Base-by-base conservation (phyloP, 2,329 filamentous ascomycete species). In the Fusarium poae region DNA sequence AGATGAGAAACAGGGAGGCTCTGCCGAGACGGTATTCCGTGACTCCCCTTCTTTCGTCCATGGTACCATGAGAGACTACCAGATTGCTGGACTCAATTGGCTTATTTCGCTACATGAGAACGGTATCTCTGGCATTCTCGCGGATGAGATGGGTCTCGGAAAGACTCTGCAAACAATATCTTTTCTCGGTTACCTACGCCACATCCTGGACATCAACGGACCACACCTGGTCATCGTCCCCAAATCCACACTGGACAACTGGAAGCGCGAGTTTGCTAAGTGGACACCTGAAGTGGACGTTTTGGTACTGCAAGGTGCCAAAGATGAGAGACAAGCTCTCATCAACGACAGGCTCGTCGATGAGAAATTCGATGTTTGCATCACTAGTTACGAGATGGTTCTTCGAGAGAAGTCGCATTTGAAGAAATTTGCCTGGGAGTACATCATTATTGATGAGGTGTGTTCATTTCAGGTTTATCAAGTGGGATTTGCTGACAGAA, bases 361-460 rank as follows among this genome's bases (percentile, higher is more conserved):
- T 62, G 94, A 97, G 78, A 93, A 97, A 71, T 99, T 99, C 73
- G 96, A 99, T 75, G 95, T 98, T 20, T 97, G 95, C 82, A 92
- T 99, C 77, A 99, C 96, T 16, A 97, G 94, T 79, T 99, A 99
- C 82, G 96, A 99, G 79, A 98, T 99, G 95, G 94, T 99, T 62
- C 85, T 99, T 15, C 89, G 96, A 60, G 96, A 99, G 78, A 98
- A 99, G 82, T 85, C 92, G 2, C 93, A 97, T 72, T 81, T 99
- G 71, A 97, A 96, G 82, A 98, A 98, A 79, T 97, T 99, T 78
- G 94, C 96, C 0, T 99, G 96, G 96, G 95, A 99, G 79, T 99
- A 99, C 80, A 99, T 99, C 79, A 97, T 99, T 72, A 97, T 99
- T 69, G 96, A 99, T 75, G 96, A 99, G 73, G 79, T 80, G 71